phyloP scores from a whole-genome alignment of 2,329 filamentous ascomycete species.

The Fonsecaea erecta region DNA sequence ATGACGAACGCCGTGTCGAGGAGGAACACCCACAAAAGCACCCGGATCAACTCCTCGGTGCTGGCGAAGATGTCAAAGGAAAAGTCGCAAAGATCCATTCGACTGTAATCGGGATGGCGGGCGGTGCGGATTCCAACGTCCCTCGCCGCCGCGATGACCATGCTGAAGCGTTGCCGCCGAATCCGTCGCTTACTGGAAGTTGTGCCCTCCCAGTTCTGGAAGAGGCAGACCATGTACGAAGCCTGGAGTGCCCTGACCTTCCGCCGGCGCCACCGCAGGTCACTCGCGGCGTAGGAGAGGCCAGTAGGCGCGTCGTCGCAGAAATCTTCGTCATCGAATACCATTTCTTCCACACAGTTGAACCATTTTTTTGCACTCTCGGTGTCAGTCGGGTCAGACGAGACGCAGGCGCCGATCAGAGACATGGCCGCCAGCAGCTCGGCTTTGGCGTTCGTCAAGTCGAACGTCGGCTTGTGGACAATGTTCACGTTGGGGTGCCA shows the following conservation, averaged over 20 bases:
- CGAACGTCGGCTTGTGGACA: constrained; percentile 45
- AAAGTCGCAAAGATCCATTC: constrained; percentile 40
- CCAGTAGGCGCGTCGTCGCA: constrained; percentile 39
- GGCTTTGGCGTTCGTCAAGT: constrained; percentile 40
- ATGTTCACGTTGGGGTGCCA: constrained; percentile 48
- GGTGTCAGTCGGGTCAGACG: constrained; percentile 41
- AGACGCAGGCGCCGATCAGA: constrained; percentile 44
- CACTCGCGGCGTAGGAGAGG: constrained; percentile 8
- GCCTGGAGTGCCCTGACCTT: constrained; percentile 47
- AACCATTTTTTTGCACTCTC: constrained; percentile 45
- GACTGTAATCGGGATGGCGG: constrained; percentile 31
- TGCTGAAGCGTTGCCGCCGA: constrained; percentile 43
- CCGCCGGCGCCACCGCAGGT: neutral
- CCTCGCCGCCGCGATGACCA: constrained; percentile 37
- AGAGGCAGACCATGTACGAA: constrained; percentile 46
- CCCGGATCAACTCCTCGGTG: constrained; percentile 45
- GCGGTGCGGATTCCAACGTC: constrained; percentile 43
- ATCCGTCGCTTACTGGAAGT: constrained; percentile 44
- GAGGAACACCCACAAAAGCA: constrained; percentile 45
- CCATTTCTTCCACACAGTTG: constrained; percentile 47
- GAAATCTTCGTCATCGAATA: constrained; percentile 46
- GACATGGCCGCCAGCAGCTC: constrained; percentile 45
- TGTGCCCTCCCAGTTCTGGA: constrained; percentile 48
- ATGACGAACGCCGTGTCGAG: constrained; percentile 49
- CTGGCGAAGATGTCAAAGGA: constrained; percentile 41